Conservation (phyloP, 768 basidiomycete genomes). For the Cystoderma amianthinum region DNA sequence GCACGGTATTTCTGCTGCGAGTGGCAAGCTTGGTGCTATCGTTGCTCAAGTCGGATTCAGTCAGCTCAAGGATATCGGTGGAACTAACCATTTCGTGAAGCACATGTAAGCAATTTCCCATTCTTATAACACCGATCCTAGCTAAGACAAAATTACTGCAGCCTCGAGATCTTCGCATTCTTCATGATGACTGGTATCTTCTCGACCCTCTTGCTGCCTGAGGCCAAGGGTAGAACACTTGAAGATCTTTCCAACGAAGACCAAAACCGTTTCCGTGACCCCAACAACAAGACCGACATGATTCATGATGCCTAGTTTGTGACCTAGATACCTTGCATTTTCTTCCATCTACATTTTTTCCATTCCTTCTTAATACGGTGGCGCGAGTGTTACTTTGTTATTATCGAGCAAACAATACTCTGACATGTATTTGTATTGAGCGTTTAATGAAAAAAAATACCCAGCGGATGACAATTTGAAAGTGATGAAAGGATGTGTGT, state of each 20-base stretch:
- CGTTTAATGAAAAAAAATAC: no score
- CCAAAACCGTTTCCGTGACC: slow-evolving; percentile 36
- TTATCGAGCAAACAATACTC: background rate
- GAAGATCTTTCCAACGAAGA: slow-evolving; percentile 73
- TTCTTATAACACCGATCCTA: slow-evolving; percentile 1
- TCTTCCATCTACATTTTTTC: no score
- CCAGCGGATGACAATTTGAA: no score
- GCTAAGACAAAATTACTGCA: slow-evolving; percentile 13
- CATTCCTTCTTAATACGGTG: no score
- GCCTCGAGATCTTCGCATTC: slow-evolving; percentile 74
- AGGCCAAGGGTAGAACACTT: slow-evolving; percentile 61
- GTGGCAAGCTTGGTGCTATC: slow-evolving; percentile 80
- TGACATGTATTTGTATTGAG: background rate
- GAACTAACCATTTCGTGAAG: slow-evolving; percentile 49
- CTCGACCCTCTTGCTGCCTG: slow-evolving; percentile 75
- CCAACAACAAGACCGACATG: no score
- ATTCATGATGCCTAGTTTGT: no score
- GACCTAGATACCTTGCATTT: no score
- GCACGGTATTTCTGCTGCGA: slow-evolving; percentile 80
- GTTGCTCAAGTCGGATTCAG: slow-evolving; percentile 74
- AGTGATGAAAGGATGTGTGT: no score
- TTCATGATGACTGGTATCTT: slow-evolving; percentile 85
- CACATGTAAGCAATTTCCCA: slow-evolving; percentile 50
- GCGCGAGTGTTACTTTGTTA: background rate
- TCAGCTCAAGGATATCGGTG: slow-evolving; percentile 62